phyloP scores from a whole-genome alignment of 208 protist genomes.

The Leishmania major region DNA sequence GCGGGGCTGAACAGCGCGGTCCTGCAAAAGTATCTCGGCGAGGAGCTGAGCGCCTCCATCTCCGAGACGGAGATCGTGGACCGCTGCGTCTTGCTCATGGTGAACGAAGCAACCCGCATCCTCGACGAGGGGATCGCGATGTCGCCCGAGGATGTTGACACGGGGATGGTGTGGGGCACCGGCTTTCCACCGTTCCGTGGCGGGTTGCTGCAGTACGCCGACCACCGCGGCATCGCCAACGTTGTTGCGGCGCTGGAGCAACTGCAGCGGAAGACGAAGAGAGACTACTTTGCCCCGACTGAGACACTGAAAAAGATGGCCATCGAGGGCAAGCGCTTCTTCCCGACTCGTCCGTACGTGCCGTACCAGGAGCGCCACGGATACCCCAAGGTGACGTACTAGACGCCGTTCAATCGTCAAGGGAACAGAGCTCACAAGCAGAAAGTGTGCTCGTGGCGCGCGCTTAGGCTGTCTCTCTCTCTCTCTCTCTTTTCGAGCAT shows the following conservation, averaged over 20 bases:
- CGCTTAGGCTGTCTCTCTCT: background rate
- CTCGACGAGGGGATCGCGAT: slow-evolving; percentile 69
- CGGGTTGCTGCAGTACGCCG: slow-evolving; percentile 81
- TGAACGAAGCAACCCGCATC: slow-evolving; percentile 83
- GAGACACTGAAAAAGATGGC: slow-evolving; percentile 67
- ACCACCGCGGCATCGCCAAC: slow-evolving; percentile 57
- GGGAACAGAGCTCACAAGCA: background rate
- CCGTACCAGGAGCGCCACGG: slow-evolving; percentile 74
- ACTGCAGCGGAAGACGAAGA: slow-evolving; percentile 48
- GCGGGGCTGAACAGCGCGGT: slow-evolving; percentile 45
- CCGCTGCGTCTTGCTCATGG: slow-evolving; percentile 84
- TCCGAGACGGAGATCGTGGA: slow-evolving; percentile 72
- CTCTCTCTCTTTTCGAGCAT: background rate
- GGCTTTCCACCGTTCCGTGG: slow-evolving; percentile 87
- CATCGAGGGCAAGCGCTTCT: slow-evolving; percentile 63
- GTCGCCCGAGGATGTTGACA: slow-evolving; percentile 79
- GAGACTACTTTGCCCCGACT: slow-evolving; percentile 65
- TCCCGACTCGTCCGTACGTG: slow-evolving; percentile 75
- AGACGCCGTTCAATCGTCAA: background rate
- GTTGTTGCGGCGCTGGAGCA: slow-evolving; percentile 59
- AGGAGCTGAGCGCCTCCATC: slow-evolving; percentile 34
- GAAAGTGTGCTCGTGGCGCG: background rate
- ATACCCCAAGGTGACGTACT: slow-evolving; percentile 55
- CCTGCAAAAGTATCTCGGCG: slow-evolving; percentile 40
- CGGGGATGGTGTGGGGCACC: slow-evolving; percentile 88